A percentile compares a stretch with the other conserved stretches of the same genome.
Evolutionary conservation across 192 early-diverging fungal species (phyloP).

Genomic region (Mycoemilia scoparia): DNA sequence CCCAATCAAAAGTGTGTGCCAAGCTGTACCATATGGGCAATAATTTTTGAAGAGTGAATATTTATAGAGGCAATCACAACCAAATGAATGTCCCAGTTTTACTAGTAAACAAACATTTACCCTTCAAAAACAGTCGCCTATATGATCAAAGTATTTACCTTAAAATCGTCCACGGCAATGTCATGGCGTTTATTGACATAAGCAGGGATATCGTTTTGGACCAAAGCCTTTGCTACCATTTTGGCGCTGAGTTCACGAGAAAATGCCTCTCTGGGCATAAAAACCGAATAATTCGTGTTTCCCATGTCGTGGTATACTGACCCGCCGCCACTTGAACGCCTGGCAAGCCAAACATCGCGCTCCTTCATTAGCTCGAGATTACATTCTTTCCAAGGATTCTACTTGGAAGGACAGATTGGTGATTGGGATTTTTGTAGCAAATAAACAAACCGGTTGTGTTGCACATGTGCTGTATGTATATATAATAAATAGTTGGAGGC

Average conservation of each 20-base stretch:
- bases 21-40: no score
- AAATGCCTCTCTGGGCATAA: conserved; percentile 79
- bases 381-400: conserved; percentile 96
- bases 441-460: neutral
- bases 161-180: conserved; percentile 63
- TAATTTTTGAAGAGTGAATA: no score
- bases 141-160: no score
- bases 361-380: conserved; percentile 49
- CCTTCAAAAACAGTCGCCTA: no score
- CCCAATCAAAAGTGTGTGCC: no score
- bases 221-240: conserved; percentile 57
- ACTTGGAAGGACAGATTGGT: neutral
- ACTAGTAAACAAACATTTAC: no score
- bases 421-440: neutral
- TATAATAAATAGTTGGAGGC: no score
- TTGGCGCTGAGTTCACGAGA: conserved; percentile 52
- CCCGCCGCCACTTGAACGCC: conserved; percentile 81
- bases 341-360: conserved; percentile 58
- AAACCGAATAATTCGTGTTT: conserved; percentile 86
- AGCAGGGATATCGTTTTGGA: conserved; percentile 55
- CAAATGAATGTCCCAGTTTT: no score
- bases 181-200: conserved; percentile 76
- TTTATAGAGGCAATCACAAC: no score
- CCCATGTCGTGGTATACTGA: conserved; percentile 93
- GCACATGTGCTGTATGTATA: neutral